Base-by-base conservation (phyloP, 2,329 filamentous ascomycete genomes). In the Cytospora piceicola region DNA sequence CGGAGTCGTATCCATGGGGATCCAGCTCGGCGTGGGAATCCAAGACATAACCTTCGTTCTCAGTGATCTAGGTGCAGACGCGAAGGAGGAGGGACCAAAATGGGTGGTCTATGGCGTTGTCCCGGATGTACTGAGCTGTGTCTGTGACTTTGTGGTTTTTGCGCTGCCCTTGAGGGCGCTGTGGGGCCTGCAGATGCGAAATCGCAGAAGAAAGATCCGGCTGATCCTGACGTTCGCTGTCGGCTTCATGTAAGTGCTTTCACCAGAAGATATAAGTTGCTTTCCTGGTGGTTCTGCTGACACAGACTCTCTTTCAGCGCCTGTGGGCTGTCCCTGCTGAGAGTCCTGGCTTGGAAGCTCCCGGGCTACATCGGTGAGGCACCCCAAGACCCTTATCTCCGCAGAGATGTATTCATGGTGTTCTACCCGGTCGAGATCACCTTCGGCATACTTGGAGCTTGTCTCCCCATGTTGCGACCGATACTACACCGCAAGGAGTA, bases 401-500 rank as follows among this genome's bases (percentile, higher is more conserved):
- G 63, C 30, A 60, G 46, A 34, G 63, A 64, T 27, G 63, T 57
- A 14, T 64, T 60, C 12, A 51, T 55, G 20, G 36, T 61, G 1
- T 20, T 61, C 3, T 64, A 64, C n/a, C 57, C 63, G 4, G 42
- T 64, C 4, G 63, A 64, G 36, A 61, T 64, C 17, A 64, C 63
- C 0, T 64, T 64, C 5, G 63, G 63, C 22, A 64, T 64, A n/a
- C 63, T 64, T 4, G 63, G 63, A 20, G 63, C 63, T 29, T 64
- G 63, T 30, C 63, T 64, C 14, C 63, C 63, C 20, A 55, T 64
- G 63, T 46, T 64, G 42, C 57, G 63, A 22, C 63, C 63, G 9
- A 64, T 64, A 46, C 54, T 55, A 20, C 63, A 64, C 15, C 63
- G 63, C 9, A 64, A 61, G 30, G 63, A 64, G 14, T 64, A 64